phyloP scores from a whole-genome alignment of 345 rosid species.

The Eutrema heterophyllum region DNA sequence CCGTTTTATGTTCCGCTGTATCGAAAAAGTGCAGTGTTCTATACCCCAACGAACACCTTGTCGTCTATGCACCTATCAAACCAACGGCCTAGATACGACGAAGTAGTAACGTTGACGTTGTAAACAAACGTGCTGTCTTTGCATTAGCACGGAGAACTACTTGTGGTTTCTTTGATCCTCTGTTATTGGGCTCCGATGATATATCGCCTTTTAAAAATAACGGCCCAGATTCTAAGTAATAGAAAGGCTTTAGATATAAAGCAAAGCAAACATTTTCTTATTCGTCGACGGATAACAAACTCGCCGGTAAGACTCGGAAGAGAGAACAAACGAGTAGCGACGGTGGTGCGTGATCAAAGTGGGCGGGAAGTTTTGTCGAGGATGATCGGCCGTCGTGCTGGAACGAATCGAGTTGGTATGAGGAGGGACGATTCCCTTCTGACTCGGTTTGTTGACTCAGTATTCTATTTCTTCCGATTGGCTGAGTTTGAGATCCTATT shows the following conservation, averaged over 20 bases:
- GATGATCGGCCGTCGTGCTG: constrained; percentile 33
- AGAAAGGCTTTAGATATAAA: not conserved
- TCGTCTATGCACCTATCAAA: not conserved
- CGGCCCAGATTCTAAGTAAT: not conserved
- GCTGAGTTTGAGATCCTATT: constrained; percentile 37
- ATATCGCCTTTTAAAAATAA: not conserved
- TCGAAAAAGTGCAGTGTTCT: not conserved
- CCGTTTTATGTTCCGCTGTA: not conserved
- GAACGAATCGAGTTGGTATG: constrained; percentile 24
- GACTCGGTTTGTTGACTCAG: constrained; percentile 34
- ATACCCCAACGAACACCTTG: not conserved
- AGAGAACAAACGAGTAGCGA: not conserved
- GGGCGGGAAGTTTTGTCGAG: not conserved
- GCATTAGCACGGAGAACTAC: not conserved
- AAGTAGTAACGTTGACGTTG: not conserved
- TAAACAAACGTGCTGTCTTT: not conserved
- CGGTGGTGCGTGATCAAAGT: not conserved
- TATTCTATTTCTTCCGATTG: constrained; percentile 28
- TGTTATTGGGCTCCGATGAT: not conserved
- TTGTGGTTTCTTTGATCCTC: not conserved
- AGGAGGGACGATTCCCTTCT: constrained; percentile 27
- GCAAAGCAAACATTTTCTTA: not conserved
- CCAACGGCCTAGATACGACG: not conserved
- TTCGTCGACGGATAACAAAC: not conserved
- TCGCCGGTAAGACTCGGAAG: not conserved